Conservation (phyloP, 202 grass and related monocot species). For the Zizania palustris region DNA sequence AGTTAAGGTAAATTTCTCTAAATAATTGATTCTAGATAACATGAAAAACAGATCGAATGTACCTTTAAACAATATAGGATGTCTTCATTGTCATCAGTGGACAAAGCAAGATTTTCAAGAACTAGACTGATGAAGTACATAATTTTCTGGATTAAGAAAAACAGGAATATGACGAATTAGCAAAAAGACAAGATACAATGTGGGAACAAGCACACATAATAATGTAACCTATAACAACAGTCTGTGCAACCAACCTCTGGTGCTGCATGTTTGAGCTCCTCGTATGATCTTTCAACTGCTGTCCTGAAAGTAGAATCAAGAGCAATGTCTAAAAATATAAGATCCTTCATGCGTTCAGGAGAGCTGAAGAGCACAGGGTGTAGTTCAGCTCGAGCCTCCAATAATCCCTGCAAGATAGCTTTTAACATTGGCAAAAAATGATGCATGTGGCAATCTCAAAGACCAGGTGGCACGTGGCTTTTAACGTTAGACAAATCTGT, state of each 20-base stretch:
- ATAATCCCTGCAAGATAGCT: slow-evolving; percentile 60
- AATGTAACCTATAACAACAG: slow-evolving; percentile 21
- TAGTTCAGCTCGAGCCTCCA: slow-evolving; percentile 91
- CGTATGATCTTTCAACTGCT: slow-evolving; percentile 89
- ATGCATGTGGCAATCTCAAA: slow-evolving; percentile 1
- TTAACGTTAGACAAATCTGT: slow-evolving; percentile 31
- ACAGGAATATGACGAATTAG: slow-evolving; percentile 33
- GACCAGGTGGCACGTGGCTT: slow-evolving; percentile 13
- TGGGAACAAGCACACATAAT: slow-evolving; percentile 5
- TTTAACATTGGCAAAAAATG: slow-evolving; percentile 37
- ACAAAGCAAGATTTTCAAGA: slow-evolving; percentile 98
- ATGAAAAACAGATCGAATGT: slow-evolving; percentile 30
- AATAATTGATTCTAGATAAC: slow-evolving; percentile 18
- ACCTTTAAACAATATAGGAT: slow-evolving; percentile 94
- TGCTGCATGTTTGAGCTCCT: slow-evolving; percentile 67
- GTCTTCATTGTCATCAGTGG: slow-evolving; percentile 89
- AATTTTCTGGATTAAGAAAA: slow-evolving; percentile 74
- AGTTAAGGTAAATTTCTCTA: slow-evolving; percentile 10
- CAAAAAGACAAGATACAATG: slow-evolving; percentile 27
- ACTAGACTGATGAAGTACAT: slow-evolving; percentile 93
- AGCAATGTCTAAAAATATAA: slow-evolving; percentile 98
- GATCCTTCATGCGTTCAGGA: slow-evolving; percentile 84
- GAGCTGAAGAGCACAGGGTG: slow-evolving; percentile 66
- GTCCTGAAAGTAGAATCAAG: slow-evolving; percentile 96
- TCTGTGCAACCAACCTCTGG: slow-evolving; percentile 59